These are phyloP conservation scores for Boehmeria nivea DNA, from an alignment of 306 rosid genomes.

Conservation along the genomic window DNA sequence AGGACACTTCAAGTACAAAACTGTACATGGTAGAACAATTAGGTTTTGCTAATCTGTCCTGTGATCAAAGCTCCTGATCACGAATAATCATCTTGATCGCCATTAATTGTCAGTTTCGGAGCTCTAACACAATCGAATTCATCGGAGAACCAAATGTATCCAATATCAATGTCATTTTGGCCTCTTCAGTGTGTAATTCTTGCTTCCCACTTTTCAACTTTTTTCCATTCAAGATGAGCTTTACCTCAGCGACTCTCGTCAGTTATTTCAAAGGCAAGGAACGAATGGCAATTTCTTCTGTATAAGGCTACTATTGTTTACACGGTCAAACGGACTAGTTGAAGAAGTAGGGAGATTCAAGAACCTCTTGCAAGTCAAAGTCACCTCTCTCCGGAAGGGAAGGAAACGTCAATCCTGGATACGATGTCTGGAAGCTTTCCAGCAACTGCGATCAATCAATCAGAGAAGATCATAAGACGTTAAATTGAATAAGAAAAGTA, in stretches of 20 bases:
- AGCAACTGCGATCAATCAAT: constrained; percentile 47
- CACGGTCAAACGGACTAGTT: constrained; percentile 35
- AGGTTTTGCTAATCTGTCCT: not conserved
- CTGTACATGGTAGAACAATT: constrained; percentile 15
- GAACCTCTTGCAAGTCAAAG: constrained; percentile 67
- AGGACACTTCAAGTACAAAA: too few relatives aligned
- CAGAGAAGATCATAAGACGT: constrained; percentile 10
- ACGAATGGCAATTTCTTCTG: constrained; percentile 6
- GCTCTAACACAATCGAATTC: constrained; percentile 13
- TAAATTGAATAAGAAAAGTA: not conserved
- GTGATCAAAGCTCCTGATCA: too few relatives aligned
- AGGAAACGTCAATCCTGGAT: constrained; percentile 65
- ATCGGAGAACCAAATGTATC: too few relatives aligned
- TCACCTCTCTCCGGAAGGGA: constrained; percentile 66
- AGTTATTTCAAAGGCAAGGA: constrained; percentile 5
- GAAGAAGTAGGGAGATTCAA: constrained; percentile 71
- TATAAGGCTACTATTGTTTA: not conserved
- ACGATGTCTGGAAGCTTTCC: constrained; percentile 55
- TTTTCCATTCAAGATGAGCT: constrained; percentile 17
- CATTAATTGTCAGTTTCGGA: not conserved
- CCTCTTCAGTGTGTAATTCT: too few relatives aligned
- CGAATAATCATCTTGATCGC: too few relatives aligned
- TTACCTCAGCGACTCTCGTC: constrained; percentile 3
- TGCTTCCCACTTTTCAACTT: constrained; percentile 6
- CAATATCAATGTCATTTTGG: constrained; percentile 9